phyloP scores from a whole-genome alignment of 2,329 filamentous ascomycete species.

The Colletotrichum abscissum region DNA sequence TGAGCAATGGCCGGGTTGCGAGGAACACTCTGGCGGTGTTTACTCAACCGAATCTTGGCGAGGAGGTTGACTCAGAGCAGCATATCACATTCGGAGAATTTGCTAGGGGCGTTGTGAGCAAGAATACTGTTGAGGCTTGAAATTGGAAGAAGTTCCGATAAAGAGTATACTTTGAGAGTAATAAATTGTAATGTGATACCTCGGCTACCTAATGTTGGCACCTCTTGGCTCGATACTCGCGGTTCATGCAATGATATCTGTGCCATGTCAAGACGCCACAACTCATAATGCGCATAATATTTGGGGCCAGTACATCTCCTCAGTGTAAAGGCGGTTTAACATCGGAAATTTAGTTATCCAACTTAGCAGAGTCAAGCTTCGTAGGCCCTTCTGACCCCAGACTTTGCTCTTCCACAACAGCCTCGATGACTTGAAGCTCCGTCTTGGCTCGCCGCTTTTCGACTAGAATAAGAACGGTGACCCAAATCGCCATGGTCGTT shows the following conservation, averaged over 20 bases:
- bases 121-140: slow-evolving; percentile 61
- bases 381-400: background rate
- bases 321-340: background rate
- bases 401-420: background rate
- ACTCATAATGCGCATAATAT: too few species aligned
- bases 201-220: background rate
- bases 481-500: slow-evolving; percentile 4
- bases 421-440: background rate
- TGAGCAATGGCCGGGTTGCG: slow-evolving; percentile 66
- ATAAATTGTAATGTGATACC: background rate
- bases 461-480: background rate
- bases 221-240: background rate
- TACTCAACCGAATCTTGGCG: slow-evolving; percentile 92
- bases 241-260: background rate
- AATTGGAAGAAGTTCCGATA: background rate
- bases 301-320: background rate
- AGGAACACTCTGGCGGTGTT: slow-evolving; percentile 95
- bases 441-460: background rate
- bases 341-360: background rate
- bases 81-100: slow-evolving; percentile 82
- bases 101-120: slow-evolving; percentile 70
- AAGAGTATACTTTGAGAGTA: background rate
- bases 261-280: background rate
- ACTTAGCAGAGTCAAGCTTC: background rate
- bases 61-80: slow-evolving; percentile 77